A percentile compares a stretch with the other conserved stretches of the same genome.
phyloP scores from a whole-genome alignment of 768 basidiomycete species.

The Dioszegia aurantiaca region DNA sequence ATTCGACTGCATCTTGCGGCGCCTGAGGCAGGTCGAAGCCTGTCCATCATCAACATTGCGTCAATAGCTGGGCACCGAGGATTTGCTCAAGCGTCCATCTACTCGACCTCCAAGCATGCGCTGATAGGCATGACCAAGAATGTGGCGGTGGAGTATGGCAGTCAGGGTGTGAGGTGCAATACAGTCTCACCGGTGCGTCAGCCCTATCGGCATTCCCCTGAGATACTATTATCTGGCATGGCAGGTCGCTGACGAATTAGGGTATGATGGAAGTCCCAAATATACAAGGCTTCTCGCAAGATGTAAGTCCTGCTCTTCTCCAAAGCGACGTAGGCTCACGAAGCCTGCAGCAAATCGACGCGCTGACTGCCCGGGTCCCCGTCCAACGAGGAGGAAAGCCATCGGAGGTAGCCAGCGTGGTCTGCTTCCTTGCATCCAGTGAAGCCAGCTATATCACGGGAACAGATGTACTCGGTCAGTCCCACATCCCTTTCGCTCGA shows the following conservation, averaged over 20 bases:
- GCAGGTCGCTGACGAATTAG: slow-evolving; percentile 6
- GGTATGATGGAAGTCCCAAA: slow-evolving; percentile 26
- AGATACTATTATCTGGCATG: background rate
- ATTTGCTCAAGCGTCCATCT: slow-evolving; percentile 1
- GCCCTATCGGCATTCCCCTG: too few species aligned
- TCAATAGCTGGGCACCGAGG: slow-evolving; percentile 12
- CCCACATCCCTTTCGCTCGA: too few species aligned
- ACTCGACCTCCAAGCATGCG: slow-evolving; percentile 21
- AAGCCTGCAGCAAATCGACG: background rate
- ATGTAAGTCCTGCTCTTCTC: slow-evolving; percentile 13
- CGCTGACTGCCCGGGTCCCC: slow-evolving; percentile 1
- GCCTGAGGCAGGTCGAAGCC: background rate
- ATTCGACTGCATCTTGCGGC: slow-evolving; percentile 18
- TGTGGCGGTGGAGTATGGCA: slow-evolving; percentile 17
- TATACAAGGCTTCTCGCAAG: slow-evolving; percentile 18
- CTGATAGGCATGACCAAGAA: slow-evolving; percentile 17
- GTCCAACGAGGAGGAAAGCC: slow-evolving; percentile 15
- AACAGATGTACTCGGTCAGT: slow-evolving; percentile 14
- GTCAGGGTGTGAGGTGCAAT: slow-evolving; percentile 16
- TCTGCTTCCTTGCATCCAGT: slow-evolving; percentile 9
- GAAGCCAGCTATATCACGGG: slow-evolving; percentile 18
- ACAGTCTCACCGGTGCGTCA: slow-evolving; percentile 18
- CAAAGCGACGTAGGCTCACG: too few species aligned
- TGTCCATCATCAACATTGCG: slow-evolving; percentile 23
- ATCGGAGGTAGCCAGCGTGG: slow-evolving; percentile 16